A percentile compares a stretch with the other conserved stretches of the same genome.
phyloP scores from a whole-genome alignment of 2,329 filamentous ascomycete species.

The Scortechinia acanthostroma region DNA sequence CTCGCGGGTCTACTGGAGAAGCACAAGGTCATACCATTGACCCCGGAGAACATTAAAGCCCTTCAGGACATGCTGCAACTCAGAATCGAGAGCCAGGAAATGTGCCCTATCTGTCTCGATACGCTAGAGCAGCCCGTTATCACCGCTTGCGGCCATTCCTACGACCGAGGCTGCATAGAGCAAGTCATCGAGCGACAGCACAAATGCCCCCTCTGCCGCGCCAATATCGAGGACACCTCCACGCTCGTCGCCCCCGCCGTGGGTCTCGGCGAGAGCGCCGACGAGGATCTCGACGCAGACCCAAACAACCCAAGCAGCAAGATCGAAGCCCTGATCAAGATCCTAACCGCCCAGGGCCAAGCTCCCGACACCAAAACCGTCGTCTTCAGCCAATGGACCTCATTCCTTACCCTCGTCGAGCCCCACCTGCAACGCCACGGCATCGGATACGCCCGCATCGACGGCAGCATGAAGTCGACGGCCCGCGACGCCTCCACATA shows the following conservation, averaged over 20 bases:
- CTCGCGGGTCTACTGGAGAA: conserved; percentile 64
- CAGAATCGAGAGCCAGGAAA: conserved; percentile 72
- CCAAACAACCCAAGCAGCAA: conserved; percentile 69
- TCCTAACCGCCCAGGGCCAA: conserved; percentile 62
- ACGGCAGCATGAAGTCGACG: conserved; percentile 69
- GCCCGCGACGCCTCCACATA: conserved; percentile 68
- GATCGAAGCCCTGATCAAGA: conserved; percentile 70
- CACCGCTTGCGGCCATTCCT: conserved; percentile 77
- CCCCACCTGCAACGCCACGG: conserved; percentile 52
- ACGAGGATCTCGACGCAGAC: conserved; percentile 43
- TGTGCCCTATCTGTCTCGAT: conserved; percentile 78
- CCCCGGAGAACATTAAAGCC: conserved; percentile 62
- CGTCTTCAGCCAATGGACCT: conserved; percentile 73
- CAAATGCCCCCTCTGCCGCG: conserved; percentile 80
- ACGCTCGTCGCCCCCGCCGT: conserved; percentile 61
- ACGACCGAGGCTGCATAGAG: conserved; percentile 68
- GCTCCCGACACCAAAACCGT: conserved; percentile 63
- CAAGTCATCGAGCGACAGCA: conserved; percentile 68
- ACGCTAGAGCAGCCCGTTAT: conserved; percentile 68
- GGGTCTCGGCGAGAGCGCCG: conserved; percentile 32
- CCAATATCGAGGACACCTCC: conserved; percentile 49
- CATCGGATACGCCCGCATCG: conserved; percentile 65
- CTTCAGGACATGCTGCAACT: conserved; percentile 72
- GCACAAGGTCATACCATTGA: conserved; percentile 62
- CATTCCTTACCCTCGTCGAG: conserved; percentile 67